Evolutionary conservation across 345 rosid species (phyloP), one percentile per base, ranked within the genome.

Genomic region (Anastatica hierochuntica): DNA sequence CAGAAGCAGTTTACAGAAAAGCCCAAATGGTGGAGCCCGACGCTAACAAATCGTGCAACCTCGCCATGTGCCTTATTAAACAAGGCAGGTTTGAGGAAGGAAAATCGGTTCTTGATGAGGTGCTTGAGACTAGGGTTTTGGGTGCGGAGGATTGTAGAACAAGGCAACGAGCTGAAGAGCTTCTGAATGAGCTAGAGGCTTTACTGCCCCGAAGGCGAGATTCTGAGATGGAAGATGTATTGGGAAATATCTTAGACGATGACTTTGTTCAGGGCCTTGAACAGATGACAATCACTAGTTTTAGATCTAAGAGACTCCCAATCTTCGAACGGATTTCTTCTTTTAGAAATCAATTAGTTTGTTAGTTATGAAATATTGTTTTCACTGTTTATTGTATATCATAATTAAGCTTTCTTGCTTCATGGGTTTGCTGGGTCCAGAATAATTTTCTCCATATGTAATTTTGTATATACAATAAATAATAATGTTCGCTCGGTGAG

Each of bases 11-110:
- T 7, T 92, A 85, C 35, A 56, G 74, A 58, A 92, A 92, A 57
- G 95, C 97, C 3, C 86, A 78, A 15, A 88, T 92, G 72, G 74
- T 92, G 3, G 97, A 92, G 12, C 86, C 97, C 0, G 95, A 88
- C 5, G 78, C 95, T 13, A 85, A 88, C 78, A 88, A 92, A 70
- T 94, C 90, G 9, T 79, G 81, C 72, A 88, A 88, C 56, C 68
- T 88, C 36, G 94, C 76, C 21, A 63, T 81, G 38, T 88, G 95
- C 53, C 67, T 92, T 21, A 77, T 81, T 56, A 81, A 77, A 43
- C 97, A 80, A 23, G 75, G 77, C 46, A 77, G 90, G 27, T 77
- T 62, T 31, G 67, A 64, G 0, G 97, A 88, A 58, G 95, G 86
- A 19, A 72, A 49, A 14, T 18, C 17, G 0, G 65, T 74, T 57